Conservation (phyloP, 768 basidiomycete genomes). For the Collybia nuda region DNA sequence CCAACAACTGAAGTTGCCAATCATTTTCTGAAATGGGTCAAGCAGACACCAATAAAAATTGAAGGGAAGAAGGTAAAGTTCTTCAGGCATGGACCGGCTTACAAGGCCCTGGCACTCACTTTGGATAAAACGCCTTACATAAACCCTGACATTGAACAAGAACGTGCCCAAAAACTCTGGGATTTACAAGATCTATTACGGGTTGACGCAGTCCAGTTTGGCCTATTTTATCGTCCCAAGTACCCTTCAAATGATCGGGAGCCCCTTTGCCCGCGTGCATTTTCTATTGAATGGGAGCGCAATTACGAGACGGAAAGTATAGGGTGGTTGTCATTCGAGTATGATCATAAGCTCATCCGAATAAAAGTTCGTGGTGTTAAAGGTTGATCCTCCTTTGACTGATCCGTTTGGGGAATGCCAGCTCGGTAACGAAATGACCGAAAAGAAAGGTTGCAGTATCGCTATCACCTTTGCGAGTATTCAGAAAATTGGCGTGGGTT, state of each 20-base stretch:
- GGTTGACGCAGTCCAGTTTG: conserved; percentile 67
- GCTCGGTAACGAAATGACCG: conserved; percentile 59
- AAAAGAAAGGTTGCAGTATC: conserved; percentile 49
- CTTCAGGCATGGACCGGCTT: conserved; percentile 11
- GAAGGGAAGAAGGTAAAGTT: conserved; percentile 41
- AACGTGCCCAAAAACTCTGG: conserved; percentile 41
- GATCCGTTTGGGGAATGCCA: too few relatives aligned
- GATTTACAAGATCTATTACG: conserved; percentile 49
- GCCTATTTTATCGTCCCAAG: conserved; percentile 47
- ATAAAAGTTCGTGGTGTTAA: conserved; percentile 45
- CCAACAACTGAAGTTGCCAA: conserved; percentile 35
- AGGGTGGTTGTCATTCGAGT: conserved; percentile 61
- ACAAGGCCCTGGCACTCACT: conserved; percentile 22
- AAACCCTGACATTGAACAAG: conserved; percentile 52
- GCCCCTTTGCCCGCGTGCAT: conserved; percentile 42
- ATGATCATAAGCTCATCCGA: conserved; percentile 65
- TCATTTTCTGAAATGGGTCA: conserved; percentile 47
- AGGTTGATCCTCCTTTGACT: too few relatives aligned
- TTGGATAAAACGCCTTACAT: conserved; percentile 57
- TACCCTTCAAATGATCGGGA: conserved; percentile 26
- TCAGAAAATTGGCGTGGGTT: conserved; percentile 57
- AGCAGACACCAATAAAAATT: conserved; percentile 40
- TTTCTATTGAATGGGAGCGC: conserved; percentile 71
- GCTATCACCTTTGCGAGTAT: conserved; percentile 59
- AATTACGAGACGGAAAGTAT: conserved; percentile 44